Conservation (phyloP, 2,329 filamentous ascomycete genomes). For the Colletotrichum endophyticum region DNA sequence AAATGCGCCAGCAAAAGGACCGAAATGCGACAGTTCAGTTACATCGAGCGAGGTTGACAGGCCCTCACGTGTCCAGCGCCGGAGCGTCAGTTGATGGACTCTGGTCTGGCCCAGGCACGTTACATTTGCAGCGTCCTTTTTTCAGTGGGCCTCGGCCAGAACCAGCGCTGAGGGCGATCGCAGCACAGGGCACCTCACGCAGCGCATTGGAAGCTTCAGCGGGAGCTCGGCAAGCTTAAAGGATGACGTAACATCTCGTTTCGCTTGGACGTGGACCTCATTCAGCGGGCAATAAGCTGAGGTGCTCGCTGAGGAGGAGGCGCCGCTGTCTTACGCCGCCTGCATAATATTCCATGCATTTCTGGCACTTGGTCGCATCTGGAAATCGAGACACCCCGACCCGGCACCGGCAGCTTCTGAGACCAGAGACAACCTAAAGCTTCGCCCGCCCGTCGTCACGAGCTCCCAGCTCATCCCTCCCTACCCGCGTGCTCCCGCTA, state of each 20-base stretch:
- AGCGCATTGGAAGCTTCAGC: not conserved
- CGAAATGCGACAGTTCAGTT: not conserved
- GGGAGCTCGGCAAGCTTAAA: not conserved
- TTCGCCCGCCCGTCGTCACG: slow-evolving; percentile 13
- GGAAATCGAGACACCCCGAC: not conserved
- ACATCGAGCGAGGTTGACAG: not conserved
- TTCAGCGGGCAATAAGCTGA: not conserved
- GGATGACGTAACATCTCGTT: not conserved
- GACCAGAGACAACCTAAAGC: slow-evolving; percentile 11
- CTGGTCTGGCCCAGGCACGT: not conserved
- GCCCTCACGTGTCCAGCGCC: not conserved
- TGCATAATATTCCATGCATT: not conserved
- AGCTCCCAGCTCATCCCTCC: not conserved
- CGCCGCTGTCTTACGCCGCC: not conserved
- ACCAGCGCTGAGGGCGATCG: not conserved
- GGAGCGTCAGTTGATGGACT: not conserved
- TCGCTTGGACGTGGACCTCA: not conserved
- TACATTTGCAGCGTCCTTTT: not conserved
- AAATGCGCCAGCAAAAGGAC: not conserved
- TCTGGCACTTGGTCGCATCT: slow-evolving; percentile 4
- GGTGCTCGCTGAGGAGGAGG: not conserved
- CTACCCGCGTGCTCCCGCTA: slow-evolving; percentile 13
- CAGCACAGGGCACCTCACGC: not conserved
- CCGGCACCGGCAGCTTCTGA: not conserved
- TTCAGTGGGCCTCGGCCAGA: not conserved